These are phyloP conservation scores for Chernovozyma aurita DNA, from an alignment of 1,139 yeast genomes.

Conservation along the genomic window DNA sequence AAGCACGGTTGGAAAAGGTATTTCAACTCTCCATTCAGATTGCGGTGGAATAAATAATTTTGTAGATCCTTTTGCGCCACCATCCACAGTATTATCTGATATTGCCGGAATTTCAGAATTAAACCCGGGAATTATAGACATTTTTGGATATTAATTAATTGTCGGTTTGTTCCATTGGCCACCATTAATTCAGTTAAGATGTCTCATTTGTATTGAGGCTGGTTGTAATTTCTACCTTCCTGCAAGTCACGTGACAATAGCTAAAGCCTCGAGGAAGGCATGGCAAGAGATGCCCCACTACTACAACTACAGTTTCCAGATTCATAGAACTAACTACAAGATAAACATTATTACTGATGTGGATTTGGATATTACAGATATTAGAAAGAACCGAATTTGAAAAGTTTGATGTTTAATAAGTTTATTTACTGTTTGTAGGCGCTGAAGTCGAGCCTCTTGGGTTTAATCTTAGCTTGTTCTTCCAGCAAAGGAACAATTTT, in stretches of 20 bases:
- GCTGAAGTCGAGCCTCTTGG: constrained; percentile 36
- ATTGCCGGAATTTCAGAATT: constrained; percentile 8
- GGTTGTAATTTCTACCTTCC: neutral
- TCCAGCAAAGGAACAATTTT: constrained; percentile 29
- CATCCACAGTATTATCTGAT: constrained; percentile 10
- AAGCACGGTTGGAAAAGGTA: constrained; percentile 53
- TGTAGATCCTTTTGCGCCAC: constrained; percentile 7
- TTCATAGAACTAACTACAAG: too few relatives aligned
- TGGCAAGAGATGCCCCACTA: too few relatives aligned
- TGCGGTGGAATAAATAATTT: constrained; percentile 34
- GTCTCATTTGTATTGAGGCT: neutral
- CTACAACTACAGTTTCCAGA: too few relatives aligned
- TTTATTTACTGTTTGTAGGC: constrained; percentile 2
- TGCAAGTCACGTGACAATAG: too few relatives aligned
- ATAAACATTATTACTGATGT: too few relatives aligned
- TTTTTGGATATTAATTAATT: constrained; percentile 2
- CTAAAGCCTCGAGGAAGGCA: too few relatives aligned
- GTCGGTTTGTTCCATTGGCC: neutral
- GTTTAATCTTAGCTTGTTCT: constrained; percentile 34
- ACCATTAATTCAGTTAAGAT: neutral
- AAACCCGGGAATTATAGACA: constrained; percentile 23
- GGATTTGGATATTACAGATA: too few relatives aligned
- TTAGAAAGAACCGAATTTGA: too few relatives aligned
- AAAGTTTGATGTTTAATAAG: too few relatives aligned
- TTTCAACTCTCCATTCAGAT: constrained; percentile 86